Base-by-base conservation (phyloP, 164 flowering plant species). In the Tetracentron sinense region DNA sequence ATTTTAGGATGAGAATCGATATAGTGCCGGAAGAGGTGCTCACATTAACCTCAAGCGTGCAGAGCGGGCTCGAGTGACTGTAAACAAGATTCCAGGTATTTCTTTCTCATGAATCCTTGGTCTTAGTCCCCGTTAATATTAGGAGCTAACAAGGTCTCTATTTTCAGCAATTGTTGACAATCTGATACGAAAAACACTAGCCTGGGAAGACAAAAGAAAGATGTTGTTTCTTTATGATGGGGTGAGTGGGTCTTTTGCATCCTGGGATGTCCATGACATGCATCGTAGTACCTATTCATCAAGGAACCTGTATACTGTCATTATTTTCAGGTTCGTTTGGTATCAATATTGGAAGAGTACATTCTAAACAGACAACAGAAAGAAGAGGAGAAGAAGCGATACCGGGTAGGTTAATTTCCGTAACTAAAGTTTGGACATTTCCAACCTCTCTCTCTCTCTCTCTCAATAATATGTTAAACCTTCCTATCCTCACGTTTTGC, bases 31-130 rank as follows among this genome's bases (percentile, higher is more conserved):
- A 38, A 82, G 92, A 79, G 96, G 98, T 61, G 88, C 78, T 50
- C 98, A 92, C 74, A 70, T 87, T 35, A 87, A 82, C 72, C 85
- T 92, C 44, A 89, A 89, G 71, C 92, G 92, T 61, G 96, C 98
- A 23, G 98, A 92, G 66, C 76, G 83, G 69, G 96, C 96, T 72
- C 78, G 96, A 59, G 77, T 89, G 22, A 77, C 84, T 60, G 77
- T 88, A 12, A 85, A 44, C 78, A 92, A 92, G 80, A 89, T 92
- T 73, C 95, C 98, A 75, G 90, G 98, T 92, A 79, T 61, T 61
- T 20, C 54, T 23, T 44, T 33, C 22, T 35, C 48, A 23, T 28
- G 20, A n/a, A n/a, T n/a, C n/a, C n/a, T n/a, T n/a, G n/a, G n/a
- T n/a, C n/a, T n/a, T n/a, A n/a, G n/a, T n/a, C n/a, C n/a, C n/a